A percentile compares a stretch with the other conserved stretches of the same genome.
These are phyloP conservation scores for Trypanosoma conorhini DNA, from an alignment of 208 protist species.

Conservation along the genomic window DNA sequence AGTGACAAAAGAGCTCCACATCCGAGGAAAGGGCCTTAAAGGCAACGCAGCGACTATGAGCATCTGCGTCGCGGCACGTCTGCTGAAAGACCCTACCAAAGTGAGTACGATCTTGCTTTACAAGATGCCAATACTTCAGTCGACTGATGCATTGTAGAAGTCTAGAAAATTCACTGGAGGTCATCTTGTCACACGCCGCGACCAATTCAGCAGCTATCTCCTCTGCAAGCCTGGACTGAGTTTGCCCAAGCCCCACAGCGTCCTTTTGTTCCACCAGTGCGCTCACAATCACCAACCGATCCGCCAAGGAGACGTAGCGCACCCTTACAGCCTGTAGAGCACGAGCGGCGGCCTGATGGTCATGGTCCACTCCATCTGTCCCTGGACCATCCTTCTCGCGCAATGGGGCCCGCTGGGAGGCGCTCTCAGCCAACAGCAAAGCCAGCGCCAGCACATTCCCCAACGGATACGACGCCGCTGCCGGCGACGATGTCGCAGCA, in stretches of 20 bases:
- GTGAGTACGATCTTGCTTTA: constrained; percentile 7
- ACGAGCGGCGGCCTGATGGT: background rate
- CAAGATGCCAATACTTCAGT: constrained; percentile 38
- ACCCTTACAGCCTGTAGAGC: constrained; percentile 13
- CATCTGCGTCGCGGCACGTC: constrained; percentile 54
- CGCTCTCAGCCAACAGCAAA: constrained; percentile 9
- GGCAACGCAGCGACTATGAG: constrained; percentile 80
- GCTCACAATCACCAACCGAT: constrained; percentile 17
- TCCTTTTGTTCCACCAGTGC: constrained; percentile 22
- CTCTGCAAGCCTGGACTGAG: background rate
- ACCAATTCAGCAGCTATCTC: constrained; percentile 33
- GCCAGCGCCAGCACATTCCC: constrained; percentile 19
- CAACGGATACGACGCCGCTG: constrained; percentile 13
- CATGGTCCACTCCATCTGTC: background rate
- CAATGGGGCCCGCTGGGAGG: background rate
- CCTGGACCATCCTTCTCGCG: background rate
- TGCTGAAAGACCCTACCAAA: constrained; percentile 34
- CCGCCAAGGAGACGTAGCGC: constrained; percentile 8
- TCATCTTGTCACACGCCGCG: constrained; percentile 33
- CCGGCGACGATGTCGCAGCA: background rate
- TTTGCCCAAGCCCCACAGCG: background rate
- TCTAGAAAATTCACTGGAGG: constrained; percentile 61
- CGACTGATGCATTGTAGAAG: constrained; percentile 64
- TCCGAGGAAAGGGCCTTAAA: constrained; percentile 66
- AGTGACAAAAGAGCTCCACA: constrained; percentile 35